These are phyloP conservation scores for Strigomonas culicis DNA, from an alignment of 208 protist species.

Conservation along the genomic window DNA sequence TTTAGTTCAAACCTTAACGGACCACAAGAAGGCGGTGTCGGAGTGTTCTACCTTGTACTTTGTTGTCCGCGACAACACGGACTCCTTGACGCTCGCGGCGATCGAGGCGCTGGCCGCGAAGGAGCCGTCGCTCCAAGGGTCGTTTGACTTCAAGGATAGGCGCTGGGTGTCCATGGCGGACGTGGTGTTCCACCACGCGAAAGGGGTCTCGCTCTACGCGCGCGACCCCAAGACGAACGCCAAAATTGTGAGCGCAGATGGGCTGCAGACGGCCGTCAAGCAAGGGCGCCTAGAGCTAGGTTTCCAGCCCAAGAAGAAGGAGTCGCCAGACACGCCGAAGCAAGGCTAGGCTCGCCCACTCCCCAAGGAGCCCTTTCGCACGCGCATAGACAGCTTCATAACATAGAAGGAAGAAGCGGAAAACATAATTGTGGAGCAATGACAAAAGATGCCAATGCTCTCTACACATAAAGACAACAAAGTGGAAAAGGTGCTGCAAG, in stretches of 20 bases:
- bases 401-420: too few species aligned
- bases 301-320: constrained; percentile 15
- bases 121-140: constrained; percentile 8
- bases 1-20: too few species aligned
- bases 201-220: constrained; percentile 29
- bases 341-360: too few species aligned
- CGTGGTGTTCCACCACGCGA: constrained; percentile 22
- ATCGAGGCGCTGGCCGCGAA: constrained; percentile 6
- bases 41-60: constrained; percentile 40
- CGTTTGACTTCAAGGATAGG: constrained; percentile 30
- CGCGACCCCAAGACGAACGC: constrained; percentile 21
- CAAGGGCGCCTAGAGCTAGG: constrained; percentile 48
- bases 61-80: constrained; percentile 24
- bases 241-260: constrained; percentile 25
- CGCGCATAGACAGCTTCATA: too few species aligned
- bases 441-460: constrained; percentile 4
- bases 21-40: constrained; percentile 21
- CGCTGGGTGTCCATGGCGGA: constrained; percentile 61
- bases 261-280: constrained; percentile 32
- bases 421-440: too few species aligned
- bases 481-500: too few species aligned
- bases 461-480: too few species aligned
- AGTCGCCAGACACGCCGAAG: too few species aligned
- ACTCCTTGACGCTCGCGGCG: constrained; percentile 18
- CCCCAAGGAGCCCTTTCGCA: too few species aligned